phyloP scores from a whole-genome alignment of 129 eudicot species.

The Flaveria bidentis region DNA sequence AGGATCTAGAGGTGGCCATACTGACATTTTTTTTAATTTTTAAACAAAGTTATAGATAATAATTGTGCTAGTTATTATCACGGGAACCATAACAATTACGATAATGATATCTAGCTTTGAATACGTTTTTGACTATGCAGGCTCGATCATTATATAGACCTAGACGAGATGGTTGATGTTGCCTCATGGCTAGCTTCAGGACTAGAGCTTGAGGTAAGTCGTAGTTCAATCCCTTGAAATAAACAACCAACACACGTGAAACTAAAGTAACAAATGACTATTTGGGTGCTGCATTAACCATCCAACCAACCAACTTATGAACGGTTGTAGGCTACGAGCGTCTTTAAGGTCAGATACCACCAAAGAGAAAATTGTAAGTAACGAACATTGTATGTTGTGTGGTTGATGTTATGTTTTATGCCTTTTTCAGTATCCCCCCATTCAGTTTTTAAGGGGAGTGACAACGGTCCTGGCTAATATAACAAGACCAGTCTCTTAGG shows the following conservation, averaged over 20 bases:
- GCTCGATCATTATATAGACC: slow-evolving; percentile 73
- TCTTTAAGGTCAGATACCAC: neutral
- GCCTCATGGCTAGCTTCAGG: slow-evolving; percentile 73
- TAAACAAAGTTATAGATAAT: neutral
- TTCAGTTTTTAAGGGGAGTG: neutral
- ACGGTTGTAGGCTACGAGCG: no score
- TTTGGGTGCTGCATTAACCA: no score
- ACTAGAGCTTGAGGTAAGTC: slow-evolving; percentile 49
- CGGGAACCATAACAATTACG: neutral
- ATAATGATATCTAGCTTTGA: neutral
- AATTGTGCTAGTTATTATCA: neutral
- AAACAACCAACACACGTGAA: no score
- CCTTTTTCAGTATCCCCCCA: neutral
- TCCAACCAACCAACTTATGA: no score
- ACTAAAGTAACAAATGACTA: no score
- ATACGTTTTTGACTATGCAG: slow-evolving; percentile 33
- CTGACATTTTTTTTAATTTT: neutral
- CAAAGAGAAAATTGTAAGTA: neutral
- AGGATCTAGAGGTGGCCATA: slow-evolving; percentile 36
- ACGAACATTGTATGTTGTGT: slow-evolving; percentile 6
- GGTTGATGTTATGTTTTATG: neutral
- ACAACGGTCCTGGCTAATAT: neutral
- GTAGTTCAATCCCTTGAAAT: neutral
- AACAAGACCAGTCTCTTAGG: neutral
- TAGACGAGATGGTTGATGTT: slow-evolving; percentile 71